Percentiles rank a stretch among this genome's conserved stretches.
phyloP scores from a whole-genome alignment of 805 yeast genomes.

The Nakazawaea populi region DNA sequence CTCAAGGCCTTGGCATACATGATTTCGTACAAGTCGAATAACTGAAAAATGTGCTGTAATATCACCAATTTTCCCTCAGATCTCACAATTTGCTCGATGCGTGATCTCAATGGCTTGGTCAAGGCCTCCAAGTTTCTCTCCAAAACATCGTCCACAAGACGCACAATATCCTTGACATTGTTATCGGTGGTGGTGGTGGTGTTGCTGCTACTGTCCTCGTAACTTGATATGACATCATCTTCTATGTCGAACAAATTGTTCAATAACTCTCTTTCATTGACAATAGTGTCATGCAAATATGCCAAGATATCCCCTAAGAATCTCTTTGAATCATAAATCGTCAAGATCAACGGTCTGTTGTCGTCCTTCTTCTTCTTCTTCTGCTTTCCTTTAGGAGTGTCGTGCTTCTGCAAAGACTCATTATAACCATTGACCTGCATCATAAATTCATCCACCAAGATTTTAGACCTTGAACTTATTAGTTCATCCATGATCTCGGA shows the following conservation, averaged over 20 bases:
- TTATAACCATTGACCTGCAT: slow-evolving; percentile 41
- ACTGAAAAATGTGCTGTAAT: slow-evolving; percentile 52
- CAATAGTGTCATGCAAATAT: slow-evolving; percentile 77
- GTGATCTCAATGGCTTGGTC: slow-evolving; percentile 53
- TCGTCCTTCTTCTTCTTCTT: slow-evolving; percentile 6
- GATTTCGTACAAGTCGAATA: slow-evolving; percentile 61
- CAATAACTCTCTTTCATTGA: slow-evolving; percentile 79
- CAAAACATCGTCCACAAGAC: slow-evolving; percentile 30
- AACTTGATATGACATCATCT: slow-evolving; percentile 16
- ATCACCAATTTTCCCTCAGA: slow-evolving; percentile 53
- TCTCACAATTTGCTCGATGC: slow-evolving; percentile 63
- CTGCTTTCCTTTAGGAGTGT: slow-evolving; percentile 3
- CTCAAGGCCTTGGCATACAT: slow-evolving; percentile 52
- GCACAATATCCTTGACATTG: slow-evolving; percentile 5
- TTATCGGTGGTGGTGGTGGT: slow-evolving; percentile 13
- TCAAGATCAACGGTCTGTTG: slow-evolving; percentile 48
- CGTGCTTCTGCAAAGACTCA: slow-evolving; percentile 9
- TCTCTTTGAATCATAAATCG: slow-evolving; percentile 75
- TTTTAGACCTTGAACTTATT: slow-evolving; percentile 63
- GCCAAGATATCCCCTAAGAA: slow-evolving; percentile 87
- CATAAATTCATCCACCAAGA: slow-evolving; percentile 61
- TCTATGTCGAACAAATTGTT: slow-evolving; percentile 49
- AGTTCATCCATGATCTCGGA: slow-evolving; percentile 56
- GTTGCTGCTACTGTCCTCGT: slow-evolving; percentile 1
- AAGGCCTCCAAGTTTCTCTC: slow-evolving; percentile 48